Conservation (phyloP, 2,329 filamentous ascomycete genomes). For the Pseudogymnoascus sp. region DNA sequence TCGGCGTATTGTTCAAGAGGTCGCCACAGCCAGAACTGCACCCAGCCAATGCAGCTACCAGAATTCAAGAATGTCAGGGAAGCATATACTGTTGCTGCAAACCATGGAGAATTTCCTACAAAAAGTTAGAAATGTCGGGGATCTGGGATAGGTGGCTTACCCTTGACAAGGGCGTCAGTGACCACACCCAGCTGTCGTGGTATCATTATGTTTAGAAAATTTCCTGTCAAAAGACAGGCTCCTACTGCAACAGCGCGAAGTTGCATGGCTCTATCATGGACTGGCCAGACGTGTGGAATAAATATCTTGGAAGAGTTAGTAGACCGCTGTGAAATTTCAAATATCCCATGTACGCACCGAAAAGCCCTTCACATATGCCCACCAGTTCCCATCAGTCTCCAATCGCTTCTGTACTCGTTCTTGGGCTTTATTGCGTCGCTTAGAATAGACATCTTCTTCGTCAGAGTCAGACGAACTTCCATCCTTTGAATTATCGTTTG, state of each 20-base stretch:
- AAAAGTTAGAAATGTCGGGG: slow-evolving; percentile 2
- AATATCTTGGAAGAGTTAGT: slow-evolving; percentile 46
- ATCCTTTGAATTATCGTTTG: slow-evolving; percentile 13
- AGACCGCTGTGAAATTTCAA: slow-evolving; percentile 6
- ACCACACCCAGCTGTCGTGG: slow-evolving; percentile 77
- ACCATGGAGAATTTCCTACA: slow-evolving; percentile 39
- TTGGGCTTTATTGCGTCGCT: slow-evolving; percentile 45
- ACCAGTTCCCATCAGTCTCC: slow-evolving; percentile 68
- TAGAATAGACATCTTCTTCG: slow-evolving; percentile 32
- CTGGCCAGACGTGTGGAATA: slow-evolving; percentile 72
- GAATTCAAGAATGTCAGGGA: slow-evolving; percentile 41
- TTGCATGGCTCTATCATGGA: slow-evolving; percentile 57
- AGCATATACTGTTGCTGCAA: slow-evolving; percentile 44
- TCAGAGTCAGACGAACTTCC: slow-evolving; percentile 13
- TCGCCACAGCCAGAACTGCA: slow-evolving; percentile 44
- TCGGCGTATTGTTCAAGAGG: slow-evolving; percentile 51
- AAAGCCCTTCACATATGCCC: slow-evolving; percentile 68
- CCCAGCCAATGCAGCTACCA: slow-evolving; percentile 40
- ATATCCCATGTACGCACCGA: slow-evolving; percentile 31
- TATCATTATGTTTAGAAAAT: slow-evolving; percentile 66
- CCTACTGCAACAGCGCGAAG: slow-evolving; percentile 58
- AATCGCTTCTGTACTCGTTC: slow-evolving; percentile 59
- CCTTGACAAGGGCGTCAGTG: slow-evolving; percentile 56
- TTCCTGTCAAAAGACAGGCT: slow-evolving; percentile 59
- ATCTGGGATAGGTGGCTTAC: slow-evolving; percentile 22